Conservation (phyloP, 1,139 yeast species). For the Tardiomyces digboiensis region DNA sequence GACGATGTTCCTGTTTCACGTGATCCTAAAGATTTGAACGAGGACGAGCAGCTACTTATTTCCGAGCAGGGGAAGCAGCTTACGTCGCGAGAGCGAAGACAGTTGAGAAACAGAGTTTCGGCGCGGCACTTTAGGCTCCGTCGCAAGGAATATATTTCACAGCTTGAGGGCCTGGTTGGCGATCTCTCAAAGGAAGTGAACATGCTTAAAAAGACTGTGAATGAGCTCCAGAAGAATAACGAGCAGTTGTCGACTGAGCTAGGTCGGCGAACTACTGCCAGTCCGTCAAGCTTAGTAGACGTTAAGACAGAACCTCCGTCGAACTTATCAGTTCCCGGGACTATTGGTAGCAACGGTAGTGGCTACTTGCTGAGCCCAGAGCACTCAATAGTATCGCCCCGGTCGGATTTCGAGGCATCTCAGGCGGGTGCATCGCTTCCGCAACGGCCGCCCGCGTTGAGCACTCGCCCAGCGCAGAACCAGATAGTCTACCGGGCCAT, state of each 20-base stretch:
- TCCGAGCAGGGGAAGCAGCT: conserved; percentile 23
- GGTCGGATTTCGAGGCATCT: neutral
- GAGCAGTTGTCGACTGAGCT: conserved; percentile 2
- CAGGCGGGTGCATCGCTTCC: neutral
- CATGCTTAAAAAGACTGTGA: conserved; percentile 14
- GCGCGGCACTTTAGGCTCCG: conserved; percentile 26
- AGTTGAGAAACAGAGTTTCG: conserved; percentile 24
- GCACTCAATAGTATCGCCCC: neutral
- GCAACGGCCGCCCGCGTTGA: conserved; percentile 5
- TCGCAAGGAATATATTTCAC: conserved; percentile 25
- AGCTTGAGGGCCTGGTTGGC: conserved; percentile 20
- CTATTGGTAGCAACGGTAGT: no score
- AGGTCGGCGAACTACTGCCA: conserved; percentile 3
- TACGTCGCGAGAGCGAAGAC: conserved; percentile 23
- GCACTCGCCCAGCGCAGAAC: neutral
- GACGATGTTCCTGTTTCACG: conserved; percentile 19
- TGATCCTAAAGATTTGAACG: conserved; percentile 12
- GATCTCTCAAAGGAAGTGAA: conserved; percentile 11
- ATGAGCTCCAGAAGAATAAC: conserved; percentile 10
- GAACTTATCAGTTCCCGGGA: no score
- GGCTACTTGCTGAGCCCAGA: neutral
- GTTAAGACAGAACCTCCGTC: neutral
- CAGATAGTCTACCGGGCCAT: neutral
- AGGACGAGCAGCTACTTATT: conserved; percentile 21
- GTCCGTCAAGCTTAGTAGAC: conserved; percentile 3